Evolutionary conservation across 805 yeast genomes (phyloP), one percentile per base, ranked within the genome.

Genomic region (Kazachstania bromeliacearum): DNA sequence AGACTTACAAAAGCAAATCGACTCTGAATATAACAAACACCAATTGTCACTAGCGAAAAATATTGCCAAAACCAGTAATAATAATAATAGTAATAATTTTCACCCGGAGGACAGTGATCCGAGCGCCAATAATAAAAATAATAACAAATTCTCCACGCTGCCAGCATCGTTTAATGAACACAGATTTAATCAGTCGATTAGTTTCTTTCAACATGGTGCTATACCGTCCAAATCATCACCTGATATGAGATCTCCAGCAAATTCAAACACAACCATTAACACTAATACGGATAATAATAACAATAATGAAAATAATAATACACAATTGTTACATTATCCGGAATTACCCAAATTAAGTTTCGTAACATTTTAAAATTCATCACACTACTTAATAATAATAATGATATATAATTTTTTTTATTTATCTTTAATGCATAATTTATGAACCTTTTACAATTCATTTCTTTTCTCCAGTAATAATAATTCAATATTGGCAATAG

Each of bases 101-200:
- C n/a, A n/a, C n/a, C 34, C 52, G 33, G 57, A 59, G 8, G 46
- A 47, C 27, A 52, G 46, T 40, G 53, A 51, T 26, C 52, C 59
- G 1, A 46, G 37, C 32, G 39, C 41, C 10, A 44, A 28, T 31
- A 19, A 31, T 21, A 35, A 28, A 33, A 32, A 28, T 19, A 31
- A 36, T 20, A 29, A 4, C 8, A 20, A 30, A 31, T 22, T 24
- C 24, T 28, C 13, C 7, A 31, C 31, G 7, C 43, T 53, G 28
- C 55, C 56, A 36, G 28, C 43, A n/a, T 35, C 44, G n/a, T 55
- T 55, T 33, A 47, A 50, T 37, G 57, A 55, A 32, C 39, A 42
- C 4, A 38, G 48, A 18, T 53, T 55, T 34, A 51, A 50, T 30
- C 51, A 48, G 27, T 52, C 58, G 9, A 33, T 55, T 13, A 28